Base-by-base conservation (phyloP, 106 monocot species). In the Cymbidium sinense region DNA sequence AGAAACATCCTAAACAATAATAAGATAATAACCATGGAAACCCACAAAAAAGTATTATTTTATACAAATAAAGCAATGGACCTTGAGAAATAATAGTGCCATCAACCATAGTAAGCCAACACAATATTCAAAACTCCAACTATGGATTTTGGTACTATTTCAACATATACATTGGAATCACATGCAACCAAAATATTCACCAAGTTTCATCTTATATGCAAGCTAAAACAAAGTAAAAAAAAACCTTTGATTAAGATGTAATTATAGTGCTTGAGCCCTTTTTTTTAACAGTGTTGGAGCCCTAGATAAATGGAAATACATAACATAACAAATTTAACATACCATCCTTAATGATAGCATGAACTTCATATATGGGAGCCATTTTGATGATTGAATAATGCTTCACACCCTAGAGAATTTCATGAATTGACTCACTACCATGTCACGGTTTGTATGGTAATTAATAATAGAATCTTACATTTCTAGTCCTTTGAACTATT, bases 81-180 rank as follows among this genome's bases (percentile, higher is more conserved):
- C 28, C 12, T 12, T 10, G 30, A 36, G 37, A 36, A 36, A 36
- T 2, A 70, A 33, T 31, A 34, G 69, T 70, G 69, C 9, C 12
- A 70, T 70, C 30, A 33, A 62, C 2, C 13, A 27, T 65, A 65
- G 19, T 27, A 36, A 70, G 35, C 70, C 34, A 36, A 20, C 21
- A 37, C 36, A 21, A 36, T 36, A 65, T 29, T 65, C 7, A 65
- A 29, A 65, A 30, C 2, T 65, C 30, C 65, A 70, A 70, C 17
- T 35, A 8, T 21, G 4, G 64, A 94, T 91, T 91, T 98, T 94
- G 34, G 88, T 72, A 79, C 89, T 92, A 4, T 83, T 86, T 58
- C 23, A n/a, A 23, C 67, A 67, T 67, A 67, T 11, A 31, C 33
- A 30, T 23, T 67, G 31, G 7, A 29, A 67, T 29, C 30, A 67